phyloP scores from a whole-genome alignment of 768 basidiomycete genomes.

The Suillus discolor region DNA sequence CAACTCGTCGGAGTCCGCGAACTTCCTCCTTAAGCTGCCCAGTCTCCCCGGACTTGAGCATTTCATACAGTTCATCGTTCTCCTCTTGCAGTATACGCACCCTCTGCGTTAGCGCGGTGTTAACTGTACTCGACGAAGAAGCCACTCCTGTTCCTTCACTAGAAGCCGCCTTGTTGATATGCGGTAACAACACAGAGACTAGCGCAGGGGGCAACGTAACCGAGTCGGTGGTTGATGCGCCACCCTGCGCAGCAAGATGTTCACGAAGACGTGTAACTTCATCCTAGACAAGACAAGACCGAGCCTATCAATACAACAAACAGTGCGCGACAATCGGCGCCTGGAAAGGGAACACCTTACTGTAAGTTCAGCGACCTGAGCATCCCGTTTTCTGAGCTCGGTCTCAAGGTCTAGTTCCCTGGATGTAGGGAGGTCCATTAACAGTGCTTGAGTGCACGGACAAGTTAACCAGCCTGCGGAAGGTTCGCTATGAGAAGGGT shows the following conservation, averaged over 20 bases:
- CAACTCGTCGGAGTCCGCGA: constrained; percentile 64
- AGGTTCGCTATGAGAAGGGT: constrained; percentile 11
- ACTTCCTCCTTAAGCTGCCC: constrained; percentile 85
- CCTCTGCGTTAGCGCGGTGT: constrained; percentile 76
- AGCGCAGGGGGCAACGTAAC: constrained; percentile 73
- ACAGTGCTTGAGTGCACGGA: constrained; percentile 17
- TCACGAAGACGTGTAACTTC: constrained; percentile 72
- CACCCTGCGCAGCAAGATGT: constrained; percentile 62
- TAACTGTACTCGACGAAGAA: constrained; percentile 55
- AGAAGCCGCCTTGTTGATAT: constrained; percentile 50
- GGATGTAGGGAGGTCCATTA: constrained; percentile 71
- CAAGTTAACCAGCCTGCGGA: constrained; percentile 15
- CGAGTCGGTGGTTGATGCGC: constrained; percentile 58
- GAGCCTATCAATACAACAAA: constrained; percentile 20
- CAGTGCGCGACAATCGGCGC: constrained; percentile 20
- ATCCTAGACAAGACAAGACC: constrained; percentile 47
- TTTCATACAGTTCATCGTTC: constrained; percentile 82
- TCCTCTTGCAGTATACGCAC: constrained; percentile 78
- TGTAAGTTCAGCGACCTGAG: constrained; percentile 68
- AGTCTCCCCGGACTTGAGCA: constrained; percentile 74
- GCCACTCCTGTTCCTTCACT: constrained; percentile 31
- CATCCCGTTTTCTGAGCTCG: constrained; percentile 73
- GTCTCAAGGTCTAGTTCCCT: constrained; percentile 84
- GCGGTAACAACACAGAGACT: constrained; percentile 68
- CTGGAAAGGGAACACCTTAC: constrained; percentile 47